Percentiles rank a stretch among this genome's conserved stretches.
Evolutionary conservation across 129 eudicot genomes (phyloP).

Genomic region (Chrysanthemum makinoi): DNA sequence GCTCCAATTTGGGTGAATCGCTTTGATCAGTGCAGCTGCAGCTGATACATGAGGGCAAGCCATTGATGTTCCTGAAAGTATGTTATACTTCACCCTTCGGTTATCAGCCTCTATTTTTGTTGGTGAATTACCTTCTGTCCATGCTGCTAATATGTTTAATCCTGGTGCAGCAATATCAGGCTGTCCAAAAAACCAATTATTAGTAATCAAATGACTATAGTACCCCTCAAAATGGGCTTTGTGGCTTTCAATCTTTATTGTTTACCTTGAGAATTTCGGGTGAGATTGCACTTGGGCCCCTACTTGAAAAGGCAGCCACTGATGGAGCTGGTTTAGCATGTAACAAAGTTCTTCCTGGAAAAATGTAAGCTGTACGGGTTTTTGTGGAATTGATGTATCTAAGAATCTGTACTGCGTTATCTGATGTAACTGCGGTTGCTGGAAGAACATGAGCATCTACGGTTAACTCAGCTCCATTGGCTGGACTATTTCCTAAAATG

Average conservation of each 20-base stretch:
- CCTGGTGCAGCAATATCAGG: slow-evolving; percentile 85
- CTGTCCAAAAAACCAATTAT: slow-evolving; percentile 28
- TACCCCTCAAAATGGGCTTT: background rate
- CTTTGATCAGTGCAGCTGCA: slow-evolving; percentile 56
- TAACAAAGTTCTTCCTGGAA: slow-evolving; percentile 45
- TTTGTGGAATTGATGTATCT: slow-evolving; percentile 56
- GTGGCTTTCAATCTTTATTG: background rate
- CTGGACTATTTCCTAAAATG: slow-evolving; percentile 64
- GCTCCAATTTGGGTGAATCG: slow-evolving; percentile 73
- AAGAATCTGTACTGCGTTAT: slow-evolving; percentile 47
- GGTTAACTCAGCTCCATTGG: slow-evolving; percentile 63
- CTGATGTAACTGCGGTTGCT: slow-evolving; percentile 65
- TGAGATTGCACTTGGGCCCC: slow-evolving; percentile 69
- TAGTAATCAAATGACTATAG: background rate
- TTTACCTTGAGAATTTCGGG: slow-evolving; percentile 77
- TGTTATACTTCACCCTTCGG: slow-evolving; percentile 48
- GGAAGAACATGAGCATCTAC: slow-evolving; percentile 87
- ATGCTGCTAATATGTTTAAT: slow-evolving; percentile 74
- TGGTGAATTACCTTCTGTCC: slow-evolving; percentile 53
- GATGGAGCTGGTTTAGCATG: slow-evolving; percentile 62
- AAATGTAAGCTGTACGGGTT: slow-evolving; percentile 44
- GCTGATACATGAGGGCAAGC: slow-evolving; percentile 74
- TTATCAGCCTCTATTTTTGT: slow-evolving; percentile 33
- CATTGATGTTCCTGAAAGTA: slow-evolving; percentile 80
- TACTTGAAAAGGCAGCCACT: slow-evolving; percentile 83